phyloP scores from a whole-genome alignment of 768 basidiomycete species.

The Amanita thiersii region DNA sequence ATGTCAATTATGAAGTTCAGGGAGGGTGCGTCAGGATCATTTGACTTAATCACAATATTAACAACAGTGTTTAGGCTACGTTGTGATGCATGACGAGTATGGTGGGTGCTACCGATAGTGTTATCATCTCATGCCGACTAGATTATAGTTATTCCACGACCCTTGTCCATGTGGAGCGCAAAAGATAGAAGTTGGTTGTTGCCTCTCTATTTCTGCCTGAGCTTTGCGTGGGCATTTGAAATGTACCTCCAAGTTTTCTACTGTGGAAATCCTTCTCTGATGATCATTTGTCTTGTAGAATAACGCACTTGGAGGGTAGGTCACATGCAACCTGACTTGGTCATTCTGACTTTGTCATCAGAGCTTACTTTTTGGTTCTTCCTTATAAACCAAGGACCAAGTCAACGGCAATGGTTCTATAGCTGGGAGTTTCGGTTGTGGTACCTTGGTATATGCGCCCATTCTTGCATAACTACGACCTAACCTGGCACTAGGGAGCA shows the following conservation, averaged over 20 bases:
- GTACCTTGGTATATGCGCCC: slow-evolving; percentile 46
- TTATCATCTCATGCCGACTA: neutral
- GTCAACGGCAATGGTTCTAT: slow-evolving; percentile 67
- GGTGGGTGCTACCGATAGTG: neutral
- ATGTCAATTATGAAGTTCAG: slow-evolving; percentile 62
- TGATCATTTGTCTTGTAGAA: slow-evolving; percentile 29
- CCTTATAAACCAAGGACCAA: slow-evolving; percentile 68
- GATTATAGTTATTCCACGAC: slow-evolving; percentile 47
- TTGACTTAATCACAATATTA: neutral
- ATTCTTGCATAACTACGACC: slow-evolving; percentile 5
- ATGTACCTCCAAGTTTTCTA: slow-evolving; percentile 31
- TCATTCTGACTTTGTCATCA: slow-evolving; percentile 17
- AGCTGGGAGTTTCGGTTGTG: slow-evolving; percentile 74
- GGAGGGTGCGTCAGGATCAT: slow-evolving; percentile 46
- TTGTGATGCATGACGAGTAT: neutral
- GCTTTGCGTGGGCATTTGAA: slow-evolving; percentile 71
- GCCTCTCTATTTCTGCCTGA: slow-evolving; percentile 64
- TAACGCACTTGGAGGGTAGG: slow-evolving; percentile 77
- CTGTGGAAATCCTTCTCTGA: slow-evolving; percentile 5
- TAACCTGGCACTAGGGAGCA: slow-evolving; percentile 38
- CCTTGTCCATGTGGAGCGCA: slow-evolving; percentile 41
- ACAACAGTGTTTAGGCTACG: neutral
- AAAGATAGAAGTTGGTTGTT: slow-evolving; percentile 46
- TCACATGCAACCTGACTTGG: neutral
- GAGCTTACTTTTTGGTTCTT: slow-evolving; percentile 82